Evolutionary conservation across 2,329 filamentous ascomycete species (phyloP), one percentile per base, ranked within the genome.

Genomic region (Colletotrichum camelliae): DNA sequence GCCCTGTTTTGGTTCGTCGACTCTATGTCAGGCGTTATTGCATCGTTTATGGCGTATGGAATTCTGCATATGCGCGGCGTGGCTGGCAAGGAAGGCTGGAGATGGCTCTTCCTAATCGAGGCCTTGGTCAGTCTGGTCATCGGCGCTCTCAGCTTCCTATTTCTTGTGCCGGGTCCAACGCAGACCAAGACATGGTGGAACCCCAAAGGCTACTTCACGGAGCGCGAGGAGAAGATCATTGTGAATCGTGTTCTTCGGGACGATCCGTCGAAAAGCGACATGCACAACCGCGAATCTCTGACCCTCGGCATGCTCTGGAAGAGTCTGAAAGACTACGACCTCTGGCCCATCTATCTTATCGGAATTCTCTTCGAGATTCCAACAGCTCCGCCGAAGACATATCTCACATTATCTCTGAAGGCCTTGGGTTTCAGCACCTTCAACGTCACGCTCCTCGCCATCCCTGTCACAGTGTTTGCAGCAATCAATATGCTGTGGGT

Each of bases 191-290:
- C 24, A 29, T 61, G 57, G 57, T 61, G 21, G 24, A 61, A 58
- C 27, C 55, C 55, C 16, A 15, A 29, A 58, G 86, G 88, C 6
- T 92, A 91, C 90, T 92, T 92, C 82, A 88, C 81, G n/a, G 87
- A 88, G 67, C 86, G 57, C 13, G 90, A 92, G 78, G 87, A 91
- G 74, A 83, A 84, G 31, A 92, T 92, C 70, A 86, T 92, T 21
- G 90, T 92, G n/a, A 93, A 92, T 73, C 86, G 92, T 1, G 80
- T 86, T 3, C 79, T 86, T 13, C 87, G 91, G 4, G 91, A 93
- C 61, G 91, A 92, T 71, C 90, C 90, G 0, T 86, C 85, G 21
- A 91, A 90, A 80, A 88, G 88, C 48, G 87, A 87, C 67, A 91
- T 92, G 88, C 88, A 91, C 79, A 92, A 91, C 70, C 87, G 90